A percentile compares a stretch with the other conserved stretches of the same genome.
Evolutionary conservation across 2,329 filamentous ascomycete genomes (phyloP).

Genomic region (Celoporthe dispersa): DNA sequence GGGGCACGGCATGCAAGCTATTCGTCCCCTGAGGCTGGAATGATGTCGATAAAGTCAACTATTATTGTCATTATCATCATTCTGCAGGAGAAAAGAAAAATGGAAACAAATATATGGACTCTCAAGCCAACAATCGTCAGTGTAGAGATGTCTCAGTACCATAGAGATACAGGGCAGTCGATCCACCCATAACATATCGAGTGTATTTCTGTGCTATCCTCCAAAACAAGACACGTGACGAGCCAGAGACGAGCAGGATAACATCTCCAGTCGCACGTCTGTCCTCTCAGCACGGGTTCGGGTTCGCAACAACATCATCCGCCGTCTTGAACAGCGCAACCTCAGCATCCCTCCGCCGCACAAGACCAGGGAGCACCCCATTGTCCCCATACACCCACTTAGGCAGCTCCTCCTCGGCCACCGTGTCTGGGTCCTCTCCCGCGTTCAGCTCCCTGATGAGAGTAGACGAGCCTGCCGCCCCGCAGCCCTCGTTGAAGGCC

Average conservation of each 20-base stretch:
- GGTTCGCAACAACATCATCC: not conserved
- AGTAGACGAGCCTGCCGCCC: constrained; percentile 44
- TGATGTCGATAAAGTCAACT: not conserved
- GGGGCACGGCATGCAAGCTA: not conserved
- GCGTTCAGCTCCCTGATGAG: constrained; percentile 37
- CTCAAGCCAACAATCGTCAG: not conserved
- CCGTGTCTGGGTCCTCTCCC: constrained; percentile 35
- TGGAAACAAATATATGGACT: not conserved
- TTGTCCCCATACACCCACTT: constrained; percentile 51
- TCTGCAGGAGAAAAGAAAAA: too few relatives aligned
- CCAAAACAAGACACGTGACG: too few relatives aligned
- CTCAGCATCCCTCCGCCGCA: constrained; percentile 49
- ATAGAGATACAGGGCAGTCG: too few relatives aligned
- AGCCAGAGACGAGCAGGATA: too few relatives aligned
- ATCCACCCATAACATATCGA: too few relatives aligned
- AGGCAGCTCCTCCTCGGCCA: constrained; percentile 50
- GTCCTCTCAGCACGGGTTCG: not conserved
- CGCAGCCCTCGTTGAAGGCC: constrained; percentile 56
- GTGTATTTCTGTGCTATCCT: too few relatives aligned
- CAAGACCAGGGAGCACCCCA: constrained; percentile 45
- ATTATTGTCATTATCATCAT: too few relatives aligned
- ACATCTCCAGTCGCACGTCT: too few relatives aligned
- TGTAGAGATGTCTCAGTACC: too few relatives aligned
- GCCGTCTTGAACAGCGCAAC: constrained; percentile 42
- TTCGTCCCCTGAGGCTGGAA: not conserved